Base-by-base conservation (phyloP, 2,329 filamentous ascomycete species). In the Clarireedia sp. region DNA sequence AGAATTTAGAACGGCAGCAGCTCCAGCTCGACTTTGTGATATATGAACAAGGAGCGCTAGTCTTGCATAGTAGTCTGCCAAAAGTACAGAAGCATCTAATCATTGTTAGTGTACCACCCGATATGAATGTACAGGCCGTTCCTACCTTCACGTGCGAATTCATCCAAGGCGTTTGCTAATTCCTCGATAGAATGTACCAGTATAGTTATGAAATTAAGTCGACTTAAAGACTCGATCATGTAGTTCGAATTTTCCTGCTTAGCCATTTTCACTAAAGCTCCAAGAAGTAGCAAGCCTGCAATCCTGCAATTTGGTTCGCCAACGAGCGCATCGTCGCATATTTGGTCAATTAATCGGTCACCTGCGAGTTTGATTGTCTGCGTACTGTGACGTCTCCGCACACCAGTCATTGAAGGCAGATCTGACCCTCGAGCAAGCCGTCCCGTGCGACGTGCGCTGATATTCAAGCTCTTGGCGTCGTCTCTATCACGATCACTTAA, bases 311-410 rank as follows among this genome's bases (percentile, higher is more conserved):
- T 81, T 38, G 87, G 80, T 66, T 92, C 87, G 40, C 90, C 90
- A 57, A 87, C 85, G 69, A 91, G 92, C 19, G 90, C 91, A 73
- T 99, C 94, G 66, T 99, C 94, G 67, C 91, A 96, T 44, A 96
- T 78, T 24, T 90, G 83, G 63, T 92, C 90, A 58, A 97, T 80
- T 40, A 97, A 76, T 54, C 87, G 80, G 64, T 90, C 87, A 40
- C 94, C 91, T 45, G 90, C 84, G 4, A 86, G 82, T 69, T 89
- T 90, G 62, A 95, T 79, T 1, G 87, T 85, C 67, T 88, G 80
- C 41, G 83, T 77, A 48, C 73, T 82, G 58, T 83, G 78, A 47
- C 71, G 71, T 23, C 70, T 71, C 51, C 73, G 66, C 12, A 69
- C 67, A 9, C 74, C 73, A 52, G 78, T 72, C 40, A 78, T 74